Evolutionary conservation across 306 rosid genomes (phyloP), one percentile per base, ranked within the genome.

Genomic region (Corylus avellana): DNA sequence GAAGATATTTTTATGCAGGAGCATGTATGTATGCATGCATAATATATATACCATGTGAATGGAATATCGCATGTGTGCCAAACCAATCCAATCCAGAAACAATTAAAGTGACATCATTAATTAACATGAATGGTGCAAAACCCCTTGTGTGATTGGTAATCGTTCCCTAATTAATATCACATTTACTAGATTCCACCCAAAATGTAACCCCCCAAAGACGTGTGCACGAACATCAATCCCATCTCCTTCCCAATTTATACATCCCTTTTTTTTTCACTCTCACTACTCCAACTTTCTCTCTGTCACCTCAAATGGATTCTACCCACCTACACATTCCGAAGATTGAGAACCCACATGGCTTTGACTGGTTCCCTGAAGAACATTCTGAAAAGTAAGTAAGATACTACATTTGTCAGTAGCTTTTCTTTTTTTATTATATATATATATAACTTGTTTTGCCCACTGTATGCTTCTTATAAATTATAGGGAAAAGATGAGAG

Each of bases 161-260:
- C 49, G 74, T 77, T 72, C 74, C 27, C 59, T 70, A 73, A 79
- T 81, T 79, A 76, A 72, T 77, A 51, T 29, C 58, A 72, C 70
- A 81, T 62, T 77, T 56, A 85, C 32, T 77, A 35, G 61, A 77
- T 64, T 57, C 71, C 78, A 71, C 80, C 50, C 29, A 72, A 86
- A 74, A 78, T 55, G 87, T 88, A 88, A 93, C 89, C 82, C 88
- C 86, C 78, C 48, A 0, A 1, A 74, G 9, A 18, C 25, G 62
- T 67, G 74, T 61, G 73, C 88, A 77, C 84, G 50, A 75, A 76
- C 81, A 61, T 58, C 79, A 77, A 69, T 53, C 51, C 51, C 78
- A 8, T 72, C 71, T 51, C 66, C 12, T 55, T 48, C 73, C 62
- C 75, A 56, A 32, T 70, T 39, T 79, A 70, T 57, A 61, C 22